Base-by-base conservation (phyloP, 345 rosid species). In the Corchorus olitorius region DNA sequence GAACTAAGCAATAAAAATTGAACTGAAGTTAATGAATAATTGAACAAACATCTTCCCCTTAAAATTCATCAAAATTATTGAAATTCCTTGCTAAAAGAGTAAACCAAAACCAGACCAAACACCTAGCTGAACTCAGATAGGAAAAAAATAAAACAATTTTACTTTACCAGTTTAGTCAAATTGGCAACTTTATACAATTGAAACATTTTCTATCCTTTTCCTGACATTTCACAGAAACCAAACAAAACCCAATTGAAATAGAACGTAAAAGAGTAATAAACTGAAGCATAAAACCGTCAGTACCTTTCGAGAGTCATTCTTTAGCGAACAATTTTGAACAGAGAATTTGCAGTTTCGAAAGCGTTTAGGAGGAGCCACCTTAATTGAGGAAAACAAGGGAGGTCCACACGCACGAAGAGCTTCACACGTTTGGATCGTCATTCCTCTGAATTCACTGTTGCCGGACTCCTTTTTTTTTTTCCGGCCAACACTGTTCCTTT, bases 271-370 rank as follows among this genome's bases (percentile, higher is more conserved):
- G 46, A 22, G 17, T 35, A 45, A 2, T 41, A 37, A 14, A n/a
- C 10, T 0, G 2, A 14, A 11, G 48, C 45, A 17, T 4, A 34
- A 55, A 22, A 39, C 41, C 43, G 27, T 65, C n/a, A 53, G 72
- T 77, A 92, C 93, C 93, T 88, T 85, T 17, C 76, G 87, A 14
- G 93, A 78, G 56, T 86, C 73, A 70, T 52, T 81, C 37, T 76
- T 76, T 11, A 79, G 68, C 27, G 77, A 65, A 77, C 83, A 83
- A 76, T 75, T 81, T 60, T 75, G 86, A 74, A 88, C 81, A 4
- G 88, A 81, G 78, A 87, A 83, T 16, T 79, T 89, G 86, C 84
- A 81, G 79, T 17, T 88, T 50, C 81, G 80, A 45, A 76, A 11
- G 76, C 79, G 81, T 52, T 68, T 53, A 64, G 37, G 81, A 27